Conservation (phyloP, 2,329 filamentous ascomycete genomes). For the Helicocarpus griseus region DNA sequence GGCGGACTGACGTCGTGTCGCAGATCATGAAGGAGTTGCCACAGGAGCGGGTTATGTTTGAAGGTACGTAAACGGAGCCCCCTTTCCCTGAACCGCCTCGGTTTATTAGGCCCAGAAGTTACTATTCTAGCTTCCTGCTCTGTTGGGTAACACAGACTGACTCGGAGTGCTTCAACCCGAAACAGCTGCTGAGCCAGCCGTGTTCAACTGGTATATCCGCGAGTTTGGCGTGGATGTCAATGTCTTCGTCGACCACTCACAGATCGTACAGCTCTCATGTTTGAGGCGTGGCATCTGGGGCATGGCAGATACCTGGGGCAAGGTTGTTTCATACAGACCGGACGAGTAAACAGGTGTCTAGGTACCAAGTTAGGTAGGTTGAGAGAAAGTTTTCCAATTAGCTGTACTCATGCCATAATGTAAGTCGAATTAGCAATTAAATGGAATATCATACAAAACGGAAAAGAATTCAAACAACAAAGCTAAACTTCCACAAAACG, state of each 20-base stretch:
- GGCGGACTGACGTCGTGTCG: slow-evolving; percentile 48
- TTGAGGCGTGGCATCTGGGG: slow-evolving; percentile 46
- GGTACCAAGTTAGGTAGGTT: neutral
- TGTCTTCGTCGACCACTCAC: slow-evolving; percentile 48
- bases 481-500: too few relatives aligned
- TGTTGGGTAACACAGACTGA: too few relatives aligned
- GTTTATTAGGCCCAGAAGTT: neutral
- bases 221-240: slow-evolving; percentile 51
- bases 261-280: slow-evolving; percentile 47
- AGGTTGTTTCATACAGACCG: slow-evolving; percentile 36
- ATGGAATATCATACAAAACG: too few relatives aligned
- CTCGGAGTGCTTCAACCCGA: neutral
- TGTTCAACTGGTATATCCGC: slow-evolving; percentile 49
- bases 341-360: slow-evolving; percentile 9
- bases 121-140: too few relatives aligned
- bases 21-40: slow-evolving; percentile 43
- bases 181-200: slow-evolving; percentile 42
- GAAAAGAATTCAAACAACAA: too few relatives aligned
- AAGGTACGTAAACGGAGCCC: slow-evolving; percentile 18
- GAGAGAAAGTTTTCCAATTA: too few relatives aligned
- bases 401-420: too few relatives aligned
- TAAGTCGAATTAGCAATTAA: too few relatives aligned
- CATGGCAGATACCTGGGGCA: slow-evolving; percentile 47
- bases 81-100: neutral
- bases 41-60: slow-evolving; percentile 47